Conservation (phyloP, 352 stramenopile genomes). For the Pythium rishiriense region DNA sequence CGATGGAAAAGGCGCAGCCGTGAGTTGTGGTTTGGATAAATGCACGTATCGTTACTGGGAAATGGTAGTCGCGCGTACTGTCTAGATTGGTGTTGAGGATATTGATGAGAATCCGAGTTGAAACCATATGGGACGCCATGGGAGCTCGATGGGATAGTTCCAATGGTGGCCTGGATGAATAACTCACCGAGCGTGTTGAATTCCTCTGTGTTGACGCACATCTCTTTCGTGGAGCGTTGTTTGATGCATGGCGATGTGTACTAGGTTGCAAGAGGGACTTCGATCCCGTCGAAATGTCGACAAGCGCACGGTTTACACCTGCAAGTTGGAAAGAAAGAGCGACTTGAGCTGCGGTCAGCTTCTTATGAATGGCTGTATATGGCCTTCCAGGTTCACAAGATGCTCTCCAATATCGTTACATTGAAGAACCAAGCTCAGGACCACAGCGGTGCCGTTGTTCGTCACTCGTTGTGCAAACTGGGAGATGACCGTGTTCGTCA, state of each 20-base stretch:
- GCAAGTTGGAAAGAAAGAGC: constrained; percentile 56
- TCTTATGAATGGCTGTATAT: too few species aligned
- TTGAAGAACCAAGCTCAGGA: too few species aligned
- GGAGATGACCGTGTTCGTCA: too few species aligned
- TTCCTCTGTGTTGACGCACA: constrained; percentile 63
- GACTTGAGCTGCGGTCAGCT: constrained; percentile 54
- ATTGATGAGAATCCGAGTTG: constrained; percentile 68
- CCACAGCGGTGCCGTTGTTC: too few species aligned
- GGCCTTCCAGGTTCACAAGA: too few species aligned
- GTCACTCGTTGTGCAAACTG: too few species aligned
- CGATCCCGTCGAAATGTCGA: constrained; percentile 67
- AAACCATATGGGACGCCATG: constrained; percentile 63
- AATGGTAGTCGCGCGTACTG: constrained; percentile 43
- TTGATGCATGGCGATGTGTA: constrained; percentile 59
- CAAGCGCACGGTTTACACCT: constrained; percentile 65
- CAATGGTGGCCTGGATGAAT: constrained; percentile 60
- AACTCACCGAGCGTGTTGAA: constrained; percentile 62
- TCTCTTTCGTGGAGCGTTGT: constrained; percentile 65
- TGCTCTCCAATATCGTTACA: too few species aligned
- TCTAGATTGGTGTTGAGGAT: constrained; percentile 52
- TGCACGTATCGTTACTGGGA: too few species aligned
- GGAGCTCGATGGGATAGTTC: constrained; percentile 45
- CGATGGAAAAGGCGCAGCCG: constrained; percentile 12
- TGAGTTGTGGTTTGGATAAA: too few species aligned
- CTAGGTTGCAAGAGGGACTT: constrained; percentile 59